These are phyloP conservation scores for Zasmidium angulare DNA, from an alignment of 2,329 filamentous ascomycete species.

Conservation along the genomic window DNA sequence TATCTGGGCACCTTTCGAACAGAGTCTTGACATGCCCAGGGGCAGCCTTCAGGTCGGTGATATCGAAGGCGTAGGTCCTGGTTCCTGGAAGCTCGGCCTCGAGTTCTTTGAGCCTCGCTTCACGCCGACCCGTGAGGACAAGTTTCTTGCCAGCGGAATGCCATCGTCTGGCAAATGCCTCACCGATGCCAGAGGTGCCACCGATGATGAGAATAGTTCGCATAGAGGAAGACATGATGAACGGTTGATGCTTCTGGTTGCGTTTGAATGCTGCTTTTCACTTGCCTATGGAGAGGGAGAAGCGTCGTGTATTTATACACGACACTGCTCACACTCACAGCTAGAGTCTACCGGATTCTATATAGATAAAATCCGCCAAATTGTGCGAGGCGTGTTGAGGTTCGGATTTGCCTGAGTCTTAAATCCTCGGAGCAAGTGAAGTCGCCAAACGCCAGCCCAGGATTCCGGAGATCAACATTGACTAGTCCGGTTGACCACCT, in stretches of 20 bases:
- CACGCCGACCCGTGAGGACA: slow-evolving; percentile 50
- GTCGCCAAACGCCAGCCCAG: too few relatives aligned
- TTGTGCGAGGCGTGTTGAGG: too few relatives aligned
- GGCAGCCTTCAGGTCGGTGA: slow-evolving; percentile 6
- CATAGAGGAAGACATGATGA: slow-evolving; percentile 18
- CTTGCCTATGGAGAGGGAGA: too few relatives aligned
- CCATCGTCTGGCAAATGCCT: slow-evolving; percentile 49
- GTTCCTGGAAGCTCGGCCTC: slow-evolving; percentile 4
- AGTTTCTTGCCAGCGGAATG: slow-evolving; percentile 47
- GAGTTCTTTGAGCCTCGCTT: slow-evolving; percentile 52
- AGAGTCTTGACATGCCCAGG: slow-evolving; percentile 11
- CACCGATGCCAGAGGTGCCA: slow-evolving; percentile 51
- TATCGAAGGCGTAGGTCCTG: slow-evolving; percentile 14
- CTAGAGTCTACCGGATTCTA: too few relatives aligned
- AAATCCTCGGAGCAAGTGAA: too few relatives aligned
- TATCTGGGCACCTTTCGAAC: slow-evolving; percentile 12
- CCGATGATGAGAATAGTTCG: slow-evolving; percentile 46
- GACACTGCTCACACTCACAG: too few relatives aligned
- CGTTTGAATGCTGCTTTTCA: not conserved
- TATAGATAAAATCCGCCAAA: too few relatives aligned
- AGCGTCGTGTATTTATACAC: too few relatives aligned
- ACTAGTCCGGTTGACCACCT: too few relatives aligned
- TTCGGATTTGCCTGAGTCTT: too few relatives aligned
- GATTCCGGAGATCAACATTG: too few relatives aligned
- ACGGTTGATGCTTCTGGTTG: not conserved